Conservation (phyloP, 2,329 filamentous ascomycete species). For the Hymenoscyphus repandus region DNA sequence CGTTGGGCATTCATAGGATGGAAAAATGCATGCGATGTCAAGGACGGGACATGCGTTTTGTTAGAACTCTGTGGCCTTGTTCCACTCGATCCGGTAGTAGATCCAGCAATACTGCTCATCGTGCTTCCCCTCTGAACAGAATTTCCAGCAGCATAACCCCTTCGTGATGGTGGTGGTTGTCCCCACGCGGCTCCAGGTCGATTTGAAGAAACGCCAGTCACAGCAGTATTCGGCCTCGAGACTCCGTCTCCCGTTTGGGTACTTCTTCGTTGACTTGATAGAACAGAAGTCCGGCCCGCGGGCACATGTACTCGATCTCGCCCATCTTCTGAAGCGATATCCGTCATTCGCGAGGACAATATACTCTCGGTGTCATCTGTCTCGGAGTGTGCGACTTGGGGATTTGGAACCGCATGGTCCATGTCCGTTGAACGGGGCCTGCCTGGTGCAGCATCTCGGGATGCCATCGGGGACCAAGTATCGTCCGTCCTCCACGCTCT, state of each 20-base stretch:
- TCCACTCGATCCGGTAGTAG: constrained; percentile 34
- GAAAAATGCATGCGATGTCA: constrained; percentile 89
- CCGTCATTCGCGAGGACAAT: constrained; percentile 52
- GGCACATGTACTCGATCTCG: constrained; percentile 36
- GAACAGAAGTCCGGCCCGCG: constrained; percentile 30
- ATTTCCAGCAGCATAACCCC: constrained; percentile 30
- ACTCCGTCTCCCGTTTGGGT: constrained; percentile 34
- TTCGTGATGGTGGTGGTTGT: constrained; percentile 52
- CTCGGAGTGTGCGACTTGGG: constrained; percentile 24
- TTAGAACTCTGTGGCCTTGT: constrained; percentile 63
- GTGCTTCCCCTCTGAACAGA: constrained; percentile 17
- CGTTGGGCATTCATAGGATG: constrained; percentile 95
- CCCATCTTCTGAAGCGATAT: constrained; percentile 48
- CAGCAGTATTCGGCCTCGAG: constrained; percentile 51
- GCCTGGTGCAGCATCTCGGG: constrained; percentile 17
- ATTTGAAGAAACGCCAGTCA: constrained; percentile 47
- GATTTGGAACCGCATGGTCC: constrained; percentile 17
- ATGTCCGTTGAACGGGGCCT: constrained; percentile 18
- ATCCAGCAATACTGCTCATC: constrained; percentile 34
- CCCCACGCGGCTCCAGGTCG: constrained; percentile 38
- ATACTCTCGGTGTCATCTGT: constrained; percentile 39
- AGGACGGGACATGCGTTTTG: constrained; percentile 81
- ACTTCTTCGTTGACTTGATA: constrained; percentile 33
- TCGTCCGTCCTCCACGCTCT: constrained; percentile 10
- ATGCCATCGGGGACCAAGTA: constrained; percentile 20